These are phyloP conservation scores for Zymoseptoria crescenta DNA, from an alignment of 2,329 filamentous ascomycete genomes.

Conservation along the genomic window DNA sequence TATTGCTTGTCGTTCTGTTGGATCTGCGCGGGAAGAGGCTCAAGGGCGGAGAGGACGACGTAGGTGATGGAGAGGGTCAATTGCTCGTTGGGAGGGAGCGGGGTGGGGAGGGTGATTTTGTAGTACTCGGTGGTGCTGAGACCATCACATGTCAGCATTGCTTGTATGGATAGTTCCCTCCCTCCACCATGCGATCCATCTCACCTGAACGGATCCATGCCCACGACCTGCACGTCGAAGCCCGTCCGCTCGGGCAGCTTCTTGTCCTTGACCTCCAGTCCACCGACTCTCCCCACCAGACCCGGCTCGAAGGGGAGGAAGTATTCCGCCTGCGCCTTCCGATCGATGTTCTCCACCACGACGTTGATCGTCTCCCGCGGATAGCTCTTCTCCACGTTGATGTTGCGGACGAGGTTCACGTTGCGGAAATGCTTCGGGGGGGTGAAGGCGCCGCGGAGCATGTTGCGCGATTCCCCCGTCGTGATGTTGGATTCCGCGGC, in stretches of 20 bases:
- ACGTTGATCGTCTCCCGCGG: conserved; percentile 86
- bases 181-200: background rate
- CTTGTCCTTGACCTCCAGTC: conserved; percentile 86
- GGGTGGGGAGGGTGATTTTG: conserved; percentile 66
- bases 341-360: conserved; percentile 81
- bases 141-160: conserved; percentile 4
- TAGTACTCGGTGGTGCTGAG: conserved; percentile 59
- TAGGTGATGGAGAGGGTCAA: conserved; percentile 84
- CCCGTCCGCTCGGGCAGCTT: conserved; percentile 61
- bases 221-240: conserved; percentile 62
- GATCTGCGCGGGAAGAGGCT: conserved; percentile 72
- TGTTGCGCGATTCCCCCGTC: conserved; percentile 44
- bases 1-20: conserved; percentile 81
- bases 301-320: conserved; percentile 77
- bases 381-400: conserved; percentile 90
- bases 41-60: conserved; percentile 69
- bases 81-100: conserved; percentile 68
- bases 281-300: conserved; percentile 69
- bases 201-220: conserved; percentile 48
- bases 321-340: conserved; percentile 76
- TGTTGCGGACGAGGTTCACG: conserved; percentile 77
- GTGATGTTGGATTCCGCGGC: conserved; percentile 52
- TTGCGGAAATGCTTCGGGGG: conserved; percentile 92
- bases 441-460: conserved; percentile 54
- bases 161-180: background rate